Evolutionary conservation across 2,329 filamentous ascomycete species (phyloP).

Genomic region (Stagonosporopsis cucurbitacearum): DNA sequence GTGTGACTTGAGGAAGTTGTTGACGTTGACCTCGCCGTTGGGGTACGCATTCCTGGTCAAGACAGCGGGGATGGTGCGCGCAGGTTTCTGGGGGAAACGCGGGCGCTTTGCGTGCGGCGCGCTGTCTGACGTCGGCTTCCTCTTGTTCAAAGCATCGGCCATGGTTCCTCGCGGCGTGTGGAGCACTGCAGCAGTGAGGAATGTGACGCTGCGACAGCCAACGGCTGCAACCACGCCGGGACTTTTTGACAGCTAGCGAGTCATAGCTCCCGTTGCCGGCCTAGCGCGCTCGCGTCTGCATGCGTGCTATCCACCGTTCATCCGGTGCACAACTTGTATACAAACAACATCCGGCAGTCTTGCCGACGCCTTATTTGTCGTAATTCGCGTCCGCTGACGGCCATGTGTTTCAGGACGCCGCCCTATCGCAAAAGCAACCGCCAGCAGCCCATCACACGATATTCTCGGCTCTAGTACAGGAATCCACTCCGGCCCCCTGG

Average conservation of each 20-base stretch:
- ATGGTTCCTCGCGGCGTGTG: conserved; percentile 14
- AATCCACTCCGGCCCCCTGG: conserved; percentile 24
- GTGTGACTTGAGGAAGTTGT: conserved; percentile 81
- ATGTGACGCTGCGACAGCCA: conserved; percentile 22
- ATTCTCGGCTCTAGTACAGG: conserved; percentile 12
- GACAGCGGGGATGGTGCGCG: conserved; percentile 39
- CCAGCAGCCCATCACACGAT: conserved; percentile 16
- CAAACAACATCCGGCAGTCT: conserved; percentile 8
- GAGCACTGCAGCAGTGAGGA: conserved; percentile 12
- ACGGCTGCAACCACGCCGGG: conserved; percentile 8
- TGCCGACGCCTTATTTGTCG: conserved; percentile 5
- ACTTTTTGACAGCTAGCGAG: conserved; percentile 17
- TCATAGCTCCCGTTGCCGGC: conserved; percentile 12
- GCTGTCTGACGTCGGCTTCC: conserved; percentile 26
- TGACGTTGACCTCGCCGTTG: conserved; percentile 82
- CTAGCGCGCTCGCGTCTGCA: conserved; percentile 19
- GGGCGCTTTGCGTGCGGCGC: conserved; percentile 30
- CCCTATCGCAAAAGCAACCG: conserved; percentile 13
- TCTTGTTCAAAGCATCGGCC: conserved; percentile 32
- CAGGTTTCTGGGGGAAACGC: conserved; percentile 35
- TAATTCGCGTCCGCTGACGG: conserved; percentile 7
- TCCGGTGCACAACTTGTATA: conserved; percentile 18
- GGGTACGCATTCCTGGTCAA: conserved; percentile 59
- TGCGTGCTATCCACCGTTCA: conserved; percentile 9
- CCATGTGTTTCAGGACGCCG: conserved; percentile 15